Conservation (phyloP, 148 eudicot genomes). For the Hydrangea macrophylla region DNA sequence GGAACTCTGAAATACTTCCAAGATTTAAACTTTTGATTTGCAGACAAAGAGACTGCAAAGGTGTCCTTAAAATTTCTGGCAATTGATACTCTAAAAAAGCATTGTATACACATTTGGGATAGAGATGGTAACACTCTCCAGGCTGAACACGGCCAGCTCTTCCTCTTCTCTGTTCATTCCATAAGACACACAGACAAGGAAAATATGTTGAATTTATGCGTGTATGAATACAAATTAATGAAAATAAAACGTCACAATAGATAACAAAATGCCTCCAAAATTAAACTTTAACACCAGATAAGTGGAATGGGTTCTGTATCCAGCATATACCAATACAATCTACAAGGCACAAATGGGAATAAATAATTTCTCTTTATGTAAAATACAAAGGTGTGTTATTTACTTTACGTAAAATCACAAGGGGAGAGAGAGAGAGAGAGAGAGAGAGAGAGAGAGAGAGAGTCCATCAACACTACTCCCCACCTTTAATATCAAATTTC, state of each 20-base stretch:
- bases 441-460: background rate
- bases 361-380: background rate
- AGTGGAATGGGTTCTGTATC: background rate
- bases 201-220: background rate
- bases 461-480: conserved; percentile 1
- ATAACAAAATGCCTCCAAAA: background rate
- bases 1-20: conserved; percentile 88
- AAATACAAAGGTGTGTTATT: background rate
- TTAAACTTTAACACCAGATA: background rate
- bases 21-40: conserved; percentile 95
- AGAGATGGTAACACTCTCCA: conserved; percentile 95
- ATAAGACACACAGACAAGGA: conserved; percentile 3
- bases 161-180: conserved; percentile 79
- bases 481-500: background rate
- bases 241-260: background rate
- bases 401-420: background rate
- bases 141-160: conserved; percentile 99
- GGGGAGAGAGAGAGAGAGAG: background rate
- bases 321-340: background rate
- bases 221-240: background rate
- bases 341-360: background rate
- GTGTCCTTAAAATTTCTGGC: conserved; percentile 94
- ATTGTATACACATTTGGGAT: conserved; percentile 92
- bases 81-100: conserved; percentile 90
- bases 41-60: conserved; percentile 92